These are phyloP conservation scores for Dendrobium chrysotoxum DNA, from an alignment of 106 monocot species.

Conservation along the genomic window DNA sequence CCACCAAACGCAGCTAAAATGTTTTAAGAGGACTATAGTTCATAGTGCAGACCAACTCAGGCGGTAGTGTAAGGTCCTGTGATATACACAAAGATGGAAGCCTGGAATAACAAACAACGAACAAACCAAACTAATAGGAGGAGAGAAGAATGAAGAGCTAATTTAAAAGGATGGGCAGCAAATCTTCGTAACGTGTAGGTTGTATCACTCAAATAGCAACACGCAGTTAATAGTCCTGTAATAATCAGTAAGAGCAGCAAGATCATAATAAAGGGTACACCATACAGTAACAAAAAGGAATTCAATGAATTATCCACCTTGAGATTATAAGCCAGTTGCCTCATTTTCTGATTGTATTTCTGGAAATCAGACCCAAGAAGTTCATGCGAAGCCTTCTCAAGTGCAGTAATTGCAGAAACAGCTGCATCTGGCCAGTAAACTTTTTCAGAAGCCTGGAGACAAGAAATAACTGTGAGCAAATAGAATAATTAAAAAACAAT, in stretches of 20 bases:
- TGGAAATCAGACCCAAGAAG: constrained; percentile 65
- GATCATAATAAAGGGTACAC: background rate
- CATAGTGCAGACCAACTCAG: background rate
- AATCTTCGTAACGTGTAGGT: background rate
- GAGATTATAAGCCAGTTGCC: constrained; percentile 79
- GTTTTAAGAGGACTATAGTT: background rate
- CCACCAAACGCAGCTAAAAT: background rate
- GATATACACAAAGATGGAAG: background rate
- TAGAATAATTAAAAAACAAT: background rate
- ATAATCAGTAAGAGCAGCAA: background rate
- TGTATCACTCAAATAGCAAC: background rate
- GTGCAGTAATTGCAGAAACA: constrained; percentile 49
- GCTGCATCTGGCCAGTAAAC: constrained; percentile 59
- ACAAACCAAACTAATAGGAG: background rate
- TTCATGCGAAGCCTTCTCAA: constrained; percentile 76
- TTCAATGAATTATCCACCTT: constrained; percentile 40
- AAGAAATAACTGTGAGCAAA: background rate
- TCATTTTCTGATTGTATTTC: constrained; percentile 97
- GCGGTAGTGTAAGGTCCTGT: background rate
- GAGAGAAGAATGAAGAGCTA: background rate
- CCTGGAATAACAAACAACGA: background rate
- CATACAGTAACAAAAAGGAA: background rate
- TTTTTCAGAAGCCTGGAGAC: constrained; percentile 23
- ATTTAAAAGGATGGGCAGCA: background rate
- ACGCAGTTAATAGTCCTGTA: background rate